Base-by-base conservation (phyloP, 2,329 filamentous ascomycete genomes). In the Calonectria hawksworthii region DNA sequence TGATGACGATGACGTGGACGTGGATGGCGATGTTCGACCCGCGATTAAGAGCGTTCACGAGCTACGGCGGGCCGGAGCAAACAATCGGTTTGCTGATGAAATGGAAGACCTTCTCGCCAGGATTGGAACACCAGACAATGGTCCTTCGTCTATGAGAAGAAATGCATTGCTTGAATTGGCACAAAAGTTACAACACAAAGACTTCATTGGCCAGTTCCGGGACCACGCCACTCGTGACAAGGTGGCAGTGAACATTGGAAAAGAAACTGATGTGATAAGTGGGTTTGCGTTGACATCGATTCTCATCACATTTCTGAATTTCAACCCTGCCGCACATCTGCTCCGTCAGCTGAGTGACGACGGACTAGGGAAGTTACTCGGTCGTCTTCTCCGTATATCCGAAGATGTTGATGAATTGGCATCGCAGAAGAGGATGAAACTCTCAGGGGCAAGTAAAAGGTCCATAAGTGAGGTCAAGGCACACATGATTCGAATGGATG, bases 221-320 rank as follows among this genome's bases (percentile, higher is more conserved):
- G 93, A 96, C 75, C 93, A 95, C 77, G 92, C 92, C 9, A 91
- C 94, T 71, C 94, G 95, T 75, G 90, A 92, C 69, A 90, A 90
- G 36, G 87, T 98, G 21, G 90, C 95, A 68, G 88, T 90, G 56
- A 90, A 91, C 52, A 87, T 94, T 13, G 89, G 88, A 0, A 87
- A 88, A 64, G 91, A 93, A 80, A 84, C 88, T 1, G 94, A 96
- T 81, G 77, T 89, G 28, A 86, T 94, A 44, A 89, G 89, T 67
- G 92, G 92, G 9, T 94, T 93, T 80, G 86, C 92, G 1, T 88
- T 95, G 18, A 85, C 91, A n/a, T 90, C 91, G 1, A 89, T 92
- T n/a, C 86, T 95, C 7, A 86, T 92, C 7, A 89, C 91, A 4
- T 88, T 96, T 36, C 83, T 95, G 32, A 86, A 89, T 9, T 90